These are phyloP conservation scores for Ogataea sp. DNA, from an alignment of 805 yeast genomes.

Conservation along the genomic window DNA sequence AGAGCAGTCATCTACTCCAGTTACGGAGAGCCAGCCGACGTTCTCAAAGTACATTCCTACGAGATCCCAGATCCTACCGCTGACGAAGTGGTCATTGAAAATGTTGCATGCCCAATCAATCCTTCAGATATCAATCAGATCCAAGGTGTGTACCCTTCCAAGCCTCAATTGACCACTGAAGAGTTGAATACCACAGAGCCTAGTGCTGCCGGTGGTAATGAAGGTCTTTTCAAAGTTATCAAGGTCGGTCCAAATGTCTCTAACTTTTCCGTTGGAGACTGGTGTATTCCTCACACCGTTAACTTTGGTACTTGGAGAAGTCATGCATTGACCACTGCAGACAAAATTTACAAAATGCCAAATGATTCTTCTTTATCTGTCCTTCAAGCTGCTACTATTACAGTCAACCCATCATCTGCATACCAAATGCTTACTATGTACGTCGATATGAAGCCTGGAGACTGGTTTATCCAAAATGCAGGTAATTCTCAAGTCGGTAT, in stretches of 20 bases:
- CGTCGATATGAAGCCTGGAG: conserved; percentile 52
- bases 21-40: conserved; percentile 62
- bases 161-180: conserved; percentile 48
- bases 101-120: conserved; percentile 78
- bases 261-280: conserved; percentile 60
- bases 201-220: conserved; percentile 86
- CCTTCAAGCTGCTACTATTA: conserved; percentile 75
- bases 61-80: conserved; percentile 19
- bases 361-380: conserved; percentile 41
- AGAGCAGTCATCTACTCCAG: conserved; percentile 59
- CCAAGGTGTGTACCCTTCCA: conserved; percentile 80
- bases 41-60: conserved; percentile 43
- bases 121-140: conserved; percentile 86
- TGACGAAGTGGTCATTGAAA: conserved; percentile 49
- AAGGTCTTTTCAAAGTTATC: conserved; percentile 84
- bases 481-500: conserved; percentile 95
- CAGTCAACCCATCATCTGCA: conserved; percentile 92
- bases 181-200: conserved; percentile 56
- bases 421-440: conserved; percentile 76
- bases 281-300: conserved; percentile 73
- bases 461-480: conserved; percentile 95
- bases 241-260: conserved; percentile 51
- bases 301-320: conserved; percentile 95
- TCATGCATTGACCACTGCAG: conserved; percentile 48
- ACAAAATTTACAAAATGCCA: conserved; percentile 51